These are phyloP conservation scores for Cryptococcus amylolentus DNA, from an alignment of 1,284 basidiomycete species.

Conservation along the genomic window DNA sequence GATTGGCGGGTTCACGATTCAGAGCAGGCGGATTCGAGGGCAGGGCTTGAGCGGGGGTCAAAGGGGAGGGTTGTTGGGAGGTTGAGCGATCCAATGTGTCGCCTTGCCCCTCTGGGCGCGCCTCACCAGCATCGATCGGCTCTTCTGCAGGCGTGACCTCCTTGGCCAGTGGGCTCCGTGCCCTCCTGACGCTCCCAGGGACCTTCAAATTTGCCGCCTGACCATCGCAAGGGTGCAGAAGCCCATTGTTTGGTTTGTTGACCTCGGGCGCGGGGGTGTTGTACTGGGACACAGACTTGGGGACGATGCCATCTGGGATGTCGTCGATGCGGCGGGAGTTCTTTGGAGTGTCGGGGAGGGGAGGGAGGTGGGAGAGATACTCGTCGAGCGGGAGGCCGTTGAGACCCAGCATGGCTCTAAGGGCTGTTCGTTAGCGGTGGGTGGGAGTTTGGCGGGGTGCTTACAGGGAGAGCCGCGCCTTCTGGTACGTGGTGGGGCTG, in stretches of 20 bases:
- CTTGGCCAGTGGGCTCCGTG: not conserved
- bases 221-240: not conserved
- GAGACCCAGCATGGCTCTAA: slow-evolving; percentile 9
- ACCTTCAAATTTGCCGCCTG: not conserved
- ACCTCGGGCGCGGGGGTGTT: not conserved
- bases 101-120: not conserved
- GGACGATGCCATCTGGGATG: slow-evolving; percentile 3
- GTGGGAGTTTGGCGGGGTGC: not conserved
- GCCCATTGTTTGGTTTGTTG: not conserved
- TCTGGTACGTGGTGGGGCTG: not conserved
- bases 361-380: slow-evolving; percentile 18
- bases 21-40: not conserved
- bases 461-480: slow-evolving; percentile 1
- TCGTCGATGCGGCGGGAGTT: slow-evolving; percentile 6
- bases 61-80: not conserved
- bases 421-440: not conserved
- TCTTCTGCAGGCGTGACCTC: not conserved
- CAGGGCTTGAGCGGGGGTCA: not conserved
- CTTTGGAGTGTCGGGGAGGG: slow-evolving; percentile 23
- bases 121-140: not conserved
- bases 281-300: not conserved
- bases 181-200: not conserved
- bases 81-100: not conserved
- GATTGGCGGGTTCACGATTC: not conserved
- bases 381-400: slow-evolving; percentile 15